Evolutionary conservation across 2,329 filamentous ascomycete species (phyloP).

Genomic region (Aspergillus sp.): DNA sequence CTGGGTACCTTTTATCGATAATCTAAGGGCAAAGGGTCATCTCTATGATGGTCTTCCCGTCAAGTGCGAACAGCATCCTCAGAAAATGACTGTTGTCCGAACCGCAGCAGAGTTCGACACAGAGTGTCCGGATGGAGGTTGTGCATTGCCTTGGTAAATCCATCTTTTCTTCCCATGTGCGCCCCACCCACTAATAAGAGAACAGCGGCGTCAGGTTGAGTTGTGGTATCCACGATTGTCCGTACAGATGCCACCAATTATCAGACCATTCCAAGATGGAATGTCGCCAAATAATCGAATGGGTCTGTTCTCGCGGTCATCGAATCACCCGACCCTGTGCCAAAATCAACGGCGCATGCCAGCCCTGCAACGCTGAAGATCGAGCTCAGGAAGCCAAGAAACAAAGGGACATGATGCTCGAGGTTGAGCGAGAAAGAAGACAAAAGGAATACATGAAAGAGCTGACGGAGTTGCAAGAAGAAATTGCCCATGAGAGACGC

Average conservation of each 20-base stretch:
- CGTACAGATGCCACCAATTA: constrained; percentile 58
- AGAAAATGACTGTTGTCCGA: constrained; percentile 43
- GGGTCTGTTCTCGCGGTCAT: constrained; percentile 52
- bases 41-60: constrained; percentile 60
- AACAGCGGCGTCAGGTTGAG: constrained; percentile 42
- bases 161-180: constrained; percentile 4
- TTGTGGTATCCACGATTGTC: constrained; percentile 59
- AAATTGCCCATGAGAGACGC: constrained; percentile 15
- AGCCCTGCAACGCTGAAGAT: constrained; percentile 50
- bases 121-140: constrained; percentile 66
- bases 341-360: constrained; percentile 37
- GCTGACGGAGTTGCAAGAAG: constrained; percentile 19
- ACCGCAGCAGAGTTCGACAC: constrained; percentile 55
- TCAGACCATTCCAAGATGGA: constrained; percentile 54
- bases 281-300: constrained; percentile 41
- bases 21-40: constrained; percentile 48
- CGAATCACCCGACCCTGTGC: constrained; percentile 45
- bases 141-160: constrained; percentile 55
- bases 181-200: not conserved
- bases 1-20: constrained; percentile 57
- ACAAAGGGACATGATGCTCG: constrained; percentile 47
- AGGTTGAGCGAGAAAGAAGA: constrained; percentile 25
- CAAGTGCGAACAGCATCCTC: constrained; percentile 56
- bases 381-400: constrained; percentile 39
- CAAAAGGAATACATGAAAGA: constrained; percentile 14